These are phyloP conservation scores for Eucalyptus sp. DNA, from an alignment of 345 rosid genomes.

Conservation along the genomic window DNA sequence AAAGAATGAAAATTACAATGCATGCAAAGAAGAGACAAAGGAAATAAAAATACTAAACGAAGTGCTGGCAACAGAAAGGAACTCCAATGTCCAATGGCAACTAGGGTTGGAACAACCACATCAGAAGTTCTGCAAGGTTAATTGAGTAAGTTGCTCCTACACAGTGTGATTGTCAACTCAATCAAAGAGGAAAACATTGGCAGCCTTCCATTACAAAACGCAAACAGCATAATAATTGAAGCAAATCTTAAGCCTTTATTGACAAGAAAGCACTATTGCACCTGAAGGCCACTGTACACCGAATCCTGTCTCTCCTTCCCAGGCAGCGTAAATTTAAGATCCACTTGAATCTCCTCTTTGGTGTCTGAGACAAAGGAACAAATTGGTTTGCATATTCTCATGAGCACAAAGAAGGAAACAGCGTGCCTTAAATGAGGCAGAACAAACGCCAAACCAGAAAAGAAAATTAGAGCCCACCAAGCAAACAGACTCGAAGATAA, in stretches of 20 bases:
- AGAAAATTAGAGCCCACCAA: background rate
- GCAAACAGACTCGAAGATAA: background rate
- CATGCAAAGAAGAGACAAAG: background rate
- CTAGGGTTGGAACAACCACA: background rate
- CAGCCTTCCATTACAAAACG: background rate
- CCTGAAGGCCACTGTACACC: constrained; percentile 89
- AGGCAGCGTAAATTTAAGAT: constrained; percentile 73
- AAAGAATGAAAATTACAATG: background rate
- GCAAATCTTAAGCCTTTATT: background rate
- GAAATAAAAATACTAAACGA: background rate
- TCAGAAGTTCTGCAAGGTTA: background rate
- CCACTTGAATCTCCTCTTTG: constrained; percentile 30
- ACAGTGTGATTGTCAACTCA: background rate
- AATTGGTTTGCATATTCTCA: background rate
- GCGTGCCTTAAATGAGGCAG: background rate
- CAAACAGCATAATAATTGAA: background rate
- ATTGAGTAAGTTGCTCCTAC: background rate
- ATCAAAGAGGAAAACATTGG: background rate
- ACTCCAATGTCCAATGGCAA: background rate
- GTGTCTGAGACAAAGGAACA: constrained; percentile 27
- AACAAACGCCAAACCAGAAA: background rate
- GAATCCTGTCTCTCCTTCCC: constrained; percentile 99
- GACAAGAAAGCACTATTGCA: background rate
- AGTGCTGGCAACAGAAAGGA: background rate
- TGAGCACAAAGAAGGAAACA: background rate